Percentiles rank a stretch among this genome's conserved stretches.
These are phyloP conservation scores for Aureobasidium subglaciale DNA, from an alignment of 2,329 filamentous ascomycete genomes.

Conservation along the genomic window DNA sequence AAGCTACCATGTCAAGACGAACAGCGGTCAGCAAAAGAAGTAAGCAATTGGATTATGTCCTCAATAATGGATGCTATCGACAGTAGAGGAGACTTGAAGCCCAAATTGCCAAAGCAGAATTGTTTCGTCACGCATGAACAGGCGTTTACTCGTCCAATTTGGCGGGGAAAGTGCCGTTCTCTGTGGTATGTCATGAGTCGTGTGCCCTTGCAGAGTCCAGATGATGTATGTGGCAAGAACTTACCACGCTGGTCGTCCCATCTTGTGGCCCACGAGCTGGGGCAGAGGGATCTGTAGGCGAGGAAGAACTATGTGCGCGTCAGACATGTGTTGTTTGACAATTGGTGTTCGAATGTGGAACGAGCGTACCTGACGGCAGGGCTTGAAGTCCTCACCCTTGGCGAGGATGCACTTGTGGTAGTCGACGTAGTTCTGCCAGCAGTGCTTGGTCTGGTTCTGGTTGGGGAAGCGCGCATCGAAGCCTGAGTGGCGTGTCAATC, in stretches of 20 bases:
- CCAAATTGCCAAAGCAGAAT: not conserved
- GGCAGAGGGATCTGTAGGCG: constrained; percentile 95
- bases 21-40: not conserved
- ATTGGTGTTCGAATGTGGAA: not conserved
- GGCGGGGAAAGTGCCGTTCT: constrained; percentile 51
- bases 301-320: constrained; percentile 68
- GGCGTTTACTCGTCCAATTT: constrained; percentile 39
- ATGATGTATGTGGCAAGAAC: constrained; percentile 25
- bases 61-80: constrained; percentile 14
- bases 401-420: constrained; percentile 99
- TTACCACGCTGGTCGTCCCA: constrained; percentile 97
- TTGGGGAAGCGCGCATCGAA: constrained; percentile 99
- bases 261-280: constrained; percentile 83
- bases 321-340: not conserved
- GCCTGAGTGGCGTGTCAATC: constrained; percentile 48
- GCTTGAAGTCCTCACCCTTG: constrained; percentile 97
- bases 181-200: constrained; percentile 25
- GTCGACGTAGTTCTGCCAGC: constrained; percentile 99
- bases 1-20: not conserved
- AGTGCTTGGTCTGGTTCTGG: constrained; percentile 98
- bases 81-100: constrained; percentile 3
- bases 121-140: not conserved
- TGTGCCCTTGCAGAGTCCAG: not conserved
- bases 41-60: constrained; percentile 6
- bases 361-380: constrained; percentile 78